Evolutionary conservation across 331 rosid genomes (phyloP).

Genomic region (Phaseolus coccineus): DNA sequence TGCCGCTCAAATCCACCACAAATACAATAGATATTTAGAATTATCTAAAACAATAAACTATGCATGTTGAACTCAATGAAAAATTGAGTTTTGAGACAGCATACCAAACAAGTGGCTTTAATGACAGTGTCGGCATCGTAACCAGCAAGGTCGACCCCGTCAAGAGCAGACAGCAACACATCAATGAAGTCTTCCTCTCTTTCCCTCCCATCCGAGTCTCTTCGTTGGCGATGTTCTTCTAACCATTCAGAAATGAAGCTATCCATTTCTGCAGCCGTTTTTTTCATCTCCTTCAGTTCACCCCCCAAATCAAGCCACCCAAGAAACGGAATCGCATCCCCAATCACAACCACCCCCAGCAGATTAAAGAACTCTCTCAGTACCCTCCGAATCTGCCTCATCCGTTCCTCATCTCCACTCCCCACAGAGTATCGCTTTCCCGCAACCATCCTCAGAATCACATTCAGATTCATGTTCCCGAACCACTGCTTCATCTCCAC

Average conservation of each 20-base stretch:
- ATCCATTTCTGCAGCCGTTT: background rate
- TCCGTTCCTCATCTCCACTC: background rate
- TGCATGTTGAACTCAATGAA: background rate
- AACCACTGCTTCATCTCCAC: slow-evolving; percentile 28
- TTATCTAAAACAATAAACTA: background rate
- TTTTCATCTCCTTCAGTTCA: background rate
- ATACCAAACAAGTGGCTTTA: slow-evolving; percentile 7
- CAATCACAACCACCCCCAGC: background rate
- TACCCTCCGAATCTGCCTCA: background rate
- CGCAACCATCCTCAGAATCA: slow-evolving; percentile 12
- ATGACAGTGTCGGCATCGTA: background rate
- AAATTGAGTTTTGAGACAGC: no score
- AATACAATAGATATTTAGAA: no score
- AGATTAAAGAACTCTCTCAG: background rate
- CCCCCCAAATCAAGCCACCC: slow-evolving; percentile 20
- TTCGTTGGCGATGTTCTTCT: slow-evolving; percentile 3
- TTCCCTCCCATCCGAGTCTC: background rate
- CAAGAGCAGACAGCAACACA: background rate
- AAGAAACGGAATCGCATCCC: slow-evolving; percentile 13
- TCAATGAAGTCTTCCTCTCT: slow-evolving; percentile 15
- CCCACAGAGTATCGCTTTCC: background rate
- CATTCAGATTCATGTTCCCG: background rate
- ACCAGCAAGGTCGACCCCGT: background rate
- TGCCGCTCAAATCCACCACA: background rate
- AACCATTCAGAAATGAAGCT: slow-evolving; percentile 10